Percentiles rank a stretch among this genome's conserved stretches.
Evolutionary conservation across 139 green algal genomes (phyloP).

Genomic region (Asterochloris sp.): DNA sequence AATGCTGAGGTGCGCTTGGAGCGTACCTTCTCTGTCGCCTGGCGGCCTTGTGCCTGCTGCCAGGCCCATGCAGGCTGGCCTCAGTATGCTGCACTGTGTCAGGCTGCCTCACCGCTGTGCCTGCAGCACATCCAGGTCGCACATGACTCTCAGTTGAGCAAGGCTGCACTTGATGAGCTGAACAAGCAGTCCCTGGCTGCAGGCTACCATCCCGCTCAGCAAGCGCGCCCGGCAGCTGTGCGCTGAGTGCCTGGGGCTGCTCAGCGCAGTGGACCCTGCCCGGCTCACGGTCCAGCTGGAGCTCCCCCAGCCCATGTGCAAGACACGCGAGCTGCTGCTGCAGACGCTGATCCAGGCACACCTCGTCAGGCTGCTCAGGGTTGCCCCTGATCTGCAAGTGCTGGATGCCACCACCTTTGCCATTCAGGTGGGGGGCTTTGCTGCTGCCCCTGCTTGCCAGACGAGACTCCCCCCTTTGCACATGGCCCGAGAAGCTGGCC

Average conservation of each 20-base stretch:
- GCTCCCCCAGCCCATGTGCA: constrained; percentile 8
- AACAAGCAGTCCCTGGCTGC: background rate
- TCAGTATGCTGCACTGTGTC: no score
- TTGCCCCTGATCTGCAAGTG: constrained; percentile 57
- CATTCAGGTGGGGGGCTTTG: constrained; percentile 55
- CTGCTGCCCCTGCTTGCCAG: no score
- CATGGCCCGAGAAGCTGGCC: no score
- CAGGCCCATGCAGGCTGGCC: no score
- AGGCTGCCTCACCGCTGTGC: no score
- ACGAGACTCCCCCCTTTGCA: no score
- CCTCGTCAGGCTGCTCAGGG: constrained; percentile 78
- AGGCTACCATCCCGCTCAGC: constrained; percentile 12
- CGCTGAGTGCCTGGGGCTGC: constrained; percentile 73
- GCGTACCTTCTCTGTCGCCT: background rate
- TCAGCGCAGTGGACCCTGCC: constrained; percentile 78
- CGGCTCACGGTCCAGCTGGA: constrained; percentile 38
- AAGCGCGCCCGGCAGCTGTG: constrained; percentile 45
- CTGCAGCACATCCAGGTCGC: no score
- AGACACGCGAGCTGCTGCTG: constrained; percentile 29
- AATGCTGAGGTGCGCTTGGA: constrained; percentile 38
- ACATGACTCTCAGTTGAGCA: no score
- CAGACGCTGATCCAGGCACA: constrained; percentile 49
- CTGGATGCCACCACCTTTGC: constrained; percentile 74
- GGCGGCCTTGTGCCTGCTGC: no score
- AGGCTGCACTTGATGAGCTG: no score